Evolutionary conservation across 805 yeast genomes (phyloP).

Genomic region (Metschnikowia santaceciliae): DNA sequence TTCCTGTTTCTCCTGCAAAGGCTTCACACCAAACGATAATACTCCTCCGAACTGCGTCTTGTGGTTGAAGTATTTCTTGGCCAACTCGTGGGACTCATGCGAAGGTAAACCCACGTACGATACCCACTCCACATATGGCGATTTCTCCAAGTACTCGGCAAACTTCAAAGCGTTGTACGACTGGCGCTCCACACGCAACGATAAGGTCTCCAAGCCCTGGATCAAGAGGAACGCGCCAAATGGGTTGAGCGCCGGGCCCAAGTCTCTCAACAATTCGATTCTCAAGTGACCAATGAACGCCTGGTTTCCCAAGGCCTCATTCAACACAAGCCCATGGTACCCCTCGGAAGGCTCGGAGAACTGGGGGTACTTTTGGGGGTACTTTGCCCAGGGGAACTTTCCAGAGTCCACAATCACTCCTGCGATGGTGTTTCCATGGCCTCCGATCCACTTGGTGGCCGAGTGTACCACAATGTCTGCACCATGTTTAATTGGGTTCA

Average conservation of each 20-base stretch:
- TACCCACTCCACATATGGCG: constrained; percentile 81
- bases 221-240: constrained; percentile 80
- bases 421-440: constrained; percentile 92
- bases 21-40: constrained; percentile 84
- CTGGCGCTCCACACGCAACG: constrained; percentile 92
- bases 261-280: constrained; percentile 82
- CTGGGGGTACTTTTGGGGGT: constrained; percentile 88
- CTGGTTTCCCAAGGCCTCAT: constrained; percentile 74
- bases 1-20: constrained; percentile 39
- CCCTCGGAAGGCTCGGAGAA: constrained; percentile 89
- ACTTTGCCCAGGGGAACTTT: constrained; percentile 84
- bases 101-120: constrained; percentile 86
- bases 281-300: constrained; percentile 81
- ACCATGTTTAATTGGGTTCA: constrained; percentile 82
- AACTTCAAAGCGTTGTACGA: constrained; percentile 75
- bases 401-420: constrained; percentile 91
- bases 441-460: constrained; percentile 97
- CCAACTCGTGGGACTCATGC: constrained; percentile 72
- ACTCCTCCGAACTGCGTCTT: constrained; percentile 73
- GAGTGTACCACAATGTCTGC: constrained; percentile 92
- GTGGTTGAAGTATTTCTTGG: constrained; percentile 69
- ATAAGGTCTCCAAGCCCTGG: constrained; percentile 92
- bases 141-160: constrained; percentile 70
- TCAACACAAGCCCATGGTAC: constrained; percentile 82
- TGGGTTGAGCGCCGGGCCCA: constrained; percentile 87